Conservation (phyloP, 2,329 filamentous ascomycete genomes). For the Aspergillus melleus region DNA sequence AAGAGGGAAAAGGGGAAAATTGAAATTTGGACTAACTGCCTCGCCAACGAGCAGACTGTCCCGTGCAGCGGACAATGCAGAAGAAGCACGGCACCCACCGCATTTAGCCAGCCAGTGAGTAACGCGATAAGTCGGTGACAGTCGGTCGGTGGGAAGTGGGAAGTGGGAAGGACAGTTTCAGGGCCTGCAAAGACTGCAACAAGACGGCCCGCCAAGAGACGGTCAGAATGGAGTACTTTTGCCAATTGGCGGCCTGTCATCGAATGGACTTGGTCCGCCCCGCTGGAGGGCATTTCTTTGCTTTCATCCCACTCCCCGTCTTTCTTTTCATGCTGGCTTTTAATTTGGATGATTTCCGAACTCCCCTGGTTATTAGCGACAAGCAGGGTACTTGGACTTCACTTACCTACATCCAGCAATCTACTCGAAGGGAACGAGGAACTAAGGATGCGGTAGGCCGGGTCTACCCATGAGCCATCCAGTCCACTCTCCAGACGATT, state of each 20-base stretch:
- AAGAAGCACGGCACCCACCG: neutral
- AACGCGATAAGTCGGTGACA: neutral
- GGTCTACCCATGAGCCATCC: too few species aligned
- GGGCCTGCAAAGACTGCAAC: neutral
- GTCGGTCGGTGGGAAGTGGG: neutral
- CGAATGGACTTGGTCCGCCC: slow-evolving; percentile 6
- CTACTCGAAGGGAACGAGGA: neutral
- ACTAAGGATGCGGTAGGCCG: neutral
- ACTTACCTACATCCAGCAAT: neutral
- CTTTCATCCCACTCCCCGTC: neutral
- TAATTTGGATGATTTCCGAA: neutral
- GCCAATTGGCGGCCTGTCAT: slow-evolving; percentile 15
- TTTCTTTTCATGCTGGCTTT: neutral
- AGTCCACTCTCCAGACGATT: too few species aligned
- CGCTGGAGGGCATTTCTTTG: neutral
- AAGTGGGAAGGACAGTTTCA: neutral
- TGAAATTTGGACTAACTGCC: neutral
- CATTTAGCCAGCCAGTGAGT: neutral
- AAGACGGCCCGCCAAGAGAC: slow-evolving; percentile 4
- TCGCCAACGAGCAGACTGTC: neutral
- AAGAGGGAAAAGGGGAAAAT: neutral
- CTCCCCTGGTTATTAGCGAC: neutral
- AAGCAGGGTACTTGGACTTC: neutral
- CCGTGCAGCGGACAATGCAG: neutral
- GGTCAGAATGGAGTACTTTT: slow-evolving; percentile 10